Base-by-base conservation (phyloP, 1,139 yeast species). In the Debaryomyces fabryi region DNA sequence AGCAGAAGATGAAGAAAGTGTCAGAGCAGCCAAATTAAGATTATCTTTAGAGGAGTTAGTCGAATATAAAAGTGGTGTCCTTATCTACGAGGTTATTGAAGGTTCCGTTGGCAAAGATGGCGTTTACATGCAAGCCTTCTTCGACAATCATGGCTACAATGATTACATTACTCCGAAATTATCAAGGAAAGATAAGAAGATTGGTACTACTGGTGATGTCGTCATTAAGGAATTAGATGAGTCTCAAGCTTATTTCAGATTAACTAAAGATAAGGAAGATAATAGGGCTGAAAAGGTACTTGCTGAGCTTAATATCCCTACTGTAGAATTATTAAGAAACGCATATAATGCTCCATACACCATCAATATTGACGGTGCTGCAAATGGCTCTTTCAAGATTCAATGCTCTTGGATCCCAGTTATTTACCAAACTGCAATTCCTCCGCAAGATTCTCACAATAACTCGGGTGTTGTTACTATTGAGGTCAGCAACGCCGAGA, bases 351-450 rank as follows among this genome's bases (percentile, higher is more conserved):
- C 79, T 50, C 87, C 92, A 43, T 74, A 79, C 46, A 62, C 65
- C 3, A 45, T 76, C 15, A 70, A 76, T 6, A 67, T 91, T 55
- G 72, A 75, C 8, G 75, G 90, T 44, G 69, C 78, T 10, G 63
- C 69, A 12, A 62, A 74, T 27, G 69, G 70, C 5, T 78, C 81
- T 30, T 68, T 92, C 52, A 76, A 75, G 54, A 58, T 91, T 34
- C 86, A 85, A 60, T 76, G 83, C 32, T 83, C 88, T 52, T 92
- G 91, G 88, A 80, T 91, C 61, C 99, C 99, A 35, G 55, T 76
- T 38, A 74, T 90, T 24, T 68, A 73, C 44, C 74, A 79, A 49
- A 64, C 80, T 42, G 74, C 76, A 29, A 69, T 93, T 45, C 96
- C 96, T 50, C 81, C 83, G 13, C 80, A 81, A 47, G 99, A 93